phyloP scores from a whole-genome alignment of 129 eudicot species.

The Artemisia tridentata region DNA sequence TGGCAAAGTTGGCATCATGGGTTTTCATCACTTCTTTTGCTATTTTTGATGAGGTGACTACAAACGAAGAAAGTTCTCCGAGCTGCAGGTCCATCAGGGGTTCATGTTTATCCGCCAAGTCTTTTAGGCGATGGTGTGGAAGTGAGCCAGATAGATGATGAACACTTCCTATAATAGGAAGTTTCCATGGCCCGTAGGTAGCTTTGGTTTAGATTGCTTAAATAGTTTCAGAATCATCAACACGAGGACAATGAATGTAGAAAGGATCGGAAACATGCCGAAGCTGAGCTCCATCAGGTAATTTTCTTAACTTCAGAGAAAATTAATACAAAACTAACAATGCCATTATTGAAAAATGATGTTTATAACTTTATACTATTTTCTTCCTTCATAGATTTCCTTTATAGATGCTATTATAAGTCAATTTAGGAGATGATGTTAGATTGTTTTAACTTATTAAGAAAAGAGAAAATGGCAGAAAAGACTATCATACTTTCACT shows the following conservation, averaged over 20 bases:
- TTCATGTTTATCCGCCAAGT: slow-evolving; percentile 25
- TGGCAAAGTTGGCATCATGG: slow-evolving; percentile 20
- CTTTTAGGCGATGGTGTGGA: slow-evolving; percentile 18
- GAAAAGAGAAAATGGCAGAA: too few relatives aligned
- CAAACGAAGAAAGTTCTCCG: slow-evolving; percentile 18
- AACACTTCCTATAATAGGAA: slow-evolving; percentile 24
- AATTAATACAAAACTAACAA: background rate
- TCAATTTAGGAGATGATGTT: slow-evolving; percentile 13
- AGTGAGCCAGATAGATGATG: slow-evolving; percentile 23
- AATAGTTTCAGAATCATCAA: slow-evolving; percentile 3
- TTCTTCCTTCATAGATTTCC: background rate
- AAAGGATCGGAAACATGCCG: slow-evolving; percentile 12
- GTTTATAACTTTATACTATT: too few relatives aligned
- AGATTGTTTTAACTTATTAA: slow-evolving; percentile 1
- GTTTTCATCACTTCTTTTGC: slow-evolving; percentile 24
- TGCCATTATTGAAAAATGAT: too few relatives aligned
- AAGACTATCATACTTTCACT: too few relatives aligned
- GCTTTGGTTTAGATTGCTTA: slow-evolving; percentile 10
- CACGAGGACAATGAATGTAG: slow-evolving; percentile 15
- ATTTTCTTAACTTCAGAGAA: background rate
- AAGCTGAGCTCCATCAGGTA: slow-evolving; percentile 17
- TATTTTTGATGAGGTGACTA: slow-evolving; percentile 21
- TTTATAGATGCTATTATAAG: slow-evolving; percentile 7
- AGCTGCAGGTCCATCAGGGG: slow-evolving; percentile 36
- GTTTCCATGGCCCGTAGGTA: slow-evolving; percentile 30